A percentile compares a stretch with the other conserved stretches of the same genome.
phyloP scores from a whole-genome alignment of 768 basidiomycete genomes.

The Symmetrospora coprosmae region DNA sequence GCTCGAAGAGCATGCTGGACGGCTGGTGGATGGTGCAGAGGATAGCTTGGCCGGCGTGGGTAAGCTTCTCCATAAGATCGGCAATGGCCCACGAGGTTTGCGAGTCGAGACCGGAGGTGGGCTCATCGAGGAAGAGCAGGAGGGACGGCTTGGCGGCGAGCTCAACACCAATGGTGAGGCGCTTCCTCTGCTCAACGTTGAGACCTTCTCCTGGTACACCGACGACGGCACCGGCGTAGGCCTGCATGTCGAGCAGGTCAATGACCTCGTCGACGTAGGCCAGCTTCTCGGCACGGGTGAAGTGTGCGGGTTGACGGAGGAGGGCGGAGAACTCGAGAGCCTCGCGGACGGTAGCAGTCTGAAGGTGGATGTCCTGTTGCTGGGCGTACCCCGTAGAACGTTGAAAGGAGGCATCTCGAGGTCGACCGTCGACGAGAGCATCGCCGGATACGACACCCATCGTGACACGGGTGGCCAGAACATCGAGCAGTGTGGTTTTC shows the following conservation, averaged over 20 bases:
- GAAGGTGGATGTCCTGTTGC: constrained; percentile 38
- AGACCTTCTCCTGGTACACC: constrained; percentile 41
- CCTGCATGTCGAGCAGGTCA: constrained; percentile 40
- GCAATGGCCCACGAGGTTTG: constrained; percentile 38
- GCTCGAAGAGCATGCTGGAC: constrained; percentile 60
- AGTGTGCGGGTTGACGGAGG: constrained; percentile 38
- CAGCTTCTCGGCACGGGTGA: constrained; percentile 38
- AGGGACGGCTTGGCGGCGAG: constrained; percentile 61
- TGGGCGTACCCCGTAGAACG: constrained; percentile 37
- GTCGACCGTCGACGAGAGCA: constrained; percentile 40
- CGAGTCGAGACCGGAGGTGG: constrained; percentile 57
- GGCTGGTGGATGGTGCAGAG: constrained; percentile 59
- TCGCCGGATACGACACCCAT: constrained; percentile 43
- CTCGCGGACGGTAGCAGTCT: constrained; percentile 41
- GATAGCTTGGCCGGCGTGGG: constrained; percentile 67
- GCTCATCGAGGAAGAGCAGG: constrained; percentile 75
- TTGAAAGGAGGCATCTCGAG: constrained; percentile 40
- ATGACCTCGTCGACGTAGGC: constrained; percentile 41
- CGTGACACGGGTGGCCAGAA: constrained; percentile 35
- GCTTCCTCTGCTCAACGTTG: constrained; percentile 46
- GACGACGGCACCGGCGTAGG: constrained; percentile 42
- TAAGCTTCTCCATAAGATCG: constrained; percentile 55
- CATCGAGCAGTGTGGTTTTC: constrained; percentile 34
- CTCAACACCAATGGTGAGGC: constrained; percentile 43
- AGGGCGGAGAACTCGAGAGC: constrained; percentile 40